phyloP scores from a whole-genome alignment of 257 asterid genomes.

The Verbascum thapsus region DNA sequence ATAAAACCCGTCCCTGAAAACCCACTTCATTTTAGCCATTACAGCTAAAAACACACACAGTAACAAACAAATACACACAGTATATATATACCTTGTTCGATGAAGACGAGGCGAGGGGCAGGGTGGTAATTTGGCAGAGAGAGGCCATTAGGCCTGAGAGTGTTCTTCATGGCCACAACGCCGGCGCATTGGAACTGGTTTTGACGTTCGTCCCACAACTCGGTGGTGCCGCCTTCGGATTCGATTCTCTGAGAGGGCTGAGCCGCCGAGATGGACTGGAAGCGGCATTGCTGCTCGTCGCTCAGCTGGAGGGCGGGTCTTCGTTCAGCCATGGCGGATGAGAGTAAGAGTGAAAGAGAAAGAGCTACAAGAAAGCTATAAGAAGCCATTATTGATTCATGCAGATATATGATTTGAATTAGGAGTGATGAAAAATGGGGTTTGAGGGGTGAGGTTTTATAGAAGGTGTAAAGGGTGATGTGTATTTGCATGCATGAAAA shows the following conservation, averaged over 20 bases:
- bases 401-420: background rate
- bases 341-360: conserved; percentile 33
- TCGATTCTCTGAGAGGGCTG: conserved; percentile 46
- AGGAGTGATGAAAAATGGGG: background rate
- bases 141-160: conserved; percentile 50
- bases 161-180: conserved; percentile 48
- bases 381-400: conserved; percentile 40
- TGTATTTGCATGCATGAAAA: conserved; percentile 59
- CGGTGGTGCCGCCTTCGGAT: conserved; percentile 62
- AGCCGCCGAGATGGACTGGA: conserved; percentile 43
- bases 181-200: conserved; percentile 76
- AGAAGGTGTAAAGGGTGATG: conserved; percentile 30
- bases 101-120: conserved; percentile 59
- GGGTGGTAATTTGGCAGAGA: conserved; percentile 72
- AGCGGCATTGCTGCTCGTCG: conserved; percentile 65
- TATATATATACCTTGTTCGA: conserved; percentile 60
- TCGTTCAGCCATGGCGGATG: conserved; percentile 32
- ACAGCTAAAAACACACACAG: background rate
- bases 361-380: conserved; percentile 33
- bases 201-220: conserved; percentile 58
- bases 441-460: conserved; percentile 33
- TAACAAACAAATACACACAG: too few species aligned
- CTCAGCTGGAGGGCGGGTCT: conserved; percentile 27
- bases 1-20: conserved; percentile 59
- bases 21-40: too few species aligned